phyloP scores from a whole-genome alignment of 2,329 filamentous ascomycete genomes.

The Emydomyces testavorans region DNA sequence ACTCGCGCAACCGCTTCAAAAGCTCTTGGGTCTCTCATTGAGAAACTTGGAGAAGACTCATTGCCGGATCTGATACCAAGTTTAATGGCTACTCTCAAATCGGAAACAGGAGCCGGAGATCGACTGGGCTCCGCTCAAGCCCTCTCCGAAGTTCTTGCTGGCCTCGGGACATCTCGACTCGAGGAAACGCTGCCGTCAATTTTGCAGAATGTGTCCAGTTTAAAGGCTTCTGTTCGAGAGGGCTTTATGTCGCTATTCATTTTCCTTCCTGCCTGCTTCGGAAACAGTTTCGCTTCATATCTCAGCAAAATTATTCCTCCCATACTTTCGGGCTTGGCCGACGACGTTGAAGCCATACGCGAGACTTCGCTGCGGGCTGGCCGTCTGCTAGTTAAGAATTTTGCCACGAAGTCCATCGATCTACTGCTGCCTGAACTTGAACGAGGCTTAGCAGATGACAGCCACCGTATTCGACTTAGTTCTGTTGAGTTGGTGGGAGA shows the following conservation, averaged over 20 bases:
- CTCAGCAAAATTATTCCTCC: constrained; percentile 90
- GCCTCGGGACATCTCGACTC: constrained; percentile 78
- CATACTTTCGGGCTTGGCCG: constrained; percentile 84
- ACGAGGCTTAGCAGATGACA: constrained; percentile 92
- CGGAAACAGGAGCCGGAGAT: constrained; percentile 91
- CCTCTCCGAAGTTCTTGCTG: constrained; percentile 88
- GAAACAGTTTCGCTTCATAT: constrained; percentile 95
- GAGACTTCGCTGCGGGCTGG: constrained; percentile 93
- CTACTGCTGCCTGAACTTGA: constrained; percentile 88
- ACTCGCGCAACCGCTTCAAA: constrained; percentile 94
- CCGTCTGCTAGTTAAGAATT: constrained; percentile 93
- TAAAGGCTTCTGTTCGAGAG: constrained; percentile 81
- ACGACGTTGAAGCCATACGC: constrained; percentile 91
- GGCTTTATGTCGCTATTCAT: constrained; percentile 99
- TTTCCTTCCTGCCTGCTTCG: constrained; percentile 96
- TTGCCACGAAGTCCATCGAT: constrained; percentile 88
- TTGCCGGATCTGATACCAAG: constrained; percentile 94
- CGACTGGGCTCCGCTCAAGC: constrained; percentile 92
- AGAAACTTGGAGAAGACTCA: constrained; percentile 94
- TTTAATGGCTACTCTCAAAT: constrained; percentile 94
- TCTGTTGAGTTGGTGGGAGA: constrained; percentile 97
- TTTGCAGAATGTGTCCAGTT: constrained; percentile 85
- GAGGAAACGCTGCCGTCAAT: constrained; percentile 96
- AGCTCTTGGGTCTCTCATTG: constrained; percentile 87
- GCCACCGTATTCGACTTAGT: constrained; percentile 92